A percentile compares a stretch with the other conserved stretches of the same genome.
phyloP scores from a whole-genome alignment of 257 asterid genomes.

The Salvia splendens region DNA sequence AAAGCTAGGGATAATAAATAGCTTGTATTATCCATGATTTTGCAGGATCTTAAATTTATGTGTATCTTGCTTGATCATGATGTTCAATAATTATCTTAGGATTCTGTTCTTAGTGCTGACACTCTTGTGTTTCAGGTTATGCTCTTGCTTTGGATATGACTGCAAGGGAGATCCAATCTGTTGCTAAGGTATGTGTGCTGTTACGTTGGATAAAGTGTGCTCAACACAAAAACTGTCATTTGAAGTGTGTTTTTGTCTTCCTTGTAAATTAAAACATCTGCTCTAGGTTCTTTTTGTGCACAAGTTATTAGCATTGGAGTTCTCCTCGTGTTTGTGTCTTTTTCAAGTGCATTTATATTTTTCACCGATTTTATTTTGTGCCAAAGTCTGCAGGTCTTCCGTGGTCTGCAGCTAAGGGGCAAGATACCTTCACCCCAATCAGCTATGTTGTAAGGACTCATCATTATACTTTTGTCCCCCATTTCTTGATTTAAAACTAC shows the following conservation, averaged over 20 bases:
- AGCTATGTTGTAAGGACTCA: conserved; percentile 78
- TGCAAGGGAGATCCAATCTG: conserved; percentile 89
- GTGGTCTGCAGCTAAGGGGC: conserved; percentile 98
- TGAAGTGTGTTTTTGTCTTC: conserved; percentile 2
- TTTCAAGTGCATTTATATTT: background rate
- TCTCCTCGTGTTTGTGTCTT: background rate
- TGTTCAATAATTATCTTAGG: background rate
- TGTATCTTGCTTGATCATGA: background rate
- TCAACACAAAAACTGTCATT: background rate
- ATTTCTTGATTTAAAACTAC: conserved; percentile 18
- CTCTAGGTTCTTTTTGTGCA: background rate
- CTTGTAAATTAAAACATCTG: conserved; percentile 3
- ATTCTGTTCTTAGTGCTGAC: conserved; percentile 6
- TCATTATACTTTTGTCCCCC: conserved; percentile 14
- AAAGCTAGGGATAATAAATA: background rate
- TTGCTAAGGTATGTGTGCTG: conserved; percentile 69
- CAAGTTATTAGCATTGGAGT: background rate
- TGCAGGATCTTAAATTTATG: background rate
- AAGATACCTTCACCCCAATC: conserved; percentile 97
- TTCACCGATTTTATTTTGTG: conserved; percentile 31
- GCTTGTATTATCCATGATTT: background rate
- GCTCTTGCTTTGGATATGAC: conserved; percentile 99
- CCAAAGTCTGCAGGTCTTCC: conserved; percentile 97
- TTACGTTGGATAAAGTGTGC: conserved; percentile 25
- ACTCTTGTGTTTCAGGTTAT: conserved; percentile 61